These are phyloP conservation scores for Tephrocybe rancida DNA, from an alignment of 768 basidiomycete species.

Conservation along the genomic window DNA sequence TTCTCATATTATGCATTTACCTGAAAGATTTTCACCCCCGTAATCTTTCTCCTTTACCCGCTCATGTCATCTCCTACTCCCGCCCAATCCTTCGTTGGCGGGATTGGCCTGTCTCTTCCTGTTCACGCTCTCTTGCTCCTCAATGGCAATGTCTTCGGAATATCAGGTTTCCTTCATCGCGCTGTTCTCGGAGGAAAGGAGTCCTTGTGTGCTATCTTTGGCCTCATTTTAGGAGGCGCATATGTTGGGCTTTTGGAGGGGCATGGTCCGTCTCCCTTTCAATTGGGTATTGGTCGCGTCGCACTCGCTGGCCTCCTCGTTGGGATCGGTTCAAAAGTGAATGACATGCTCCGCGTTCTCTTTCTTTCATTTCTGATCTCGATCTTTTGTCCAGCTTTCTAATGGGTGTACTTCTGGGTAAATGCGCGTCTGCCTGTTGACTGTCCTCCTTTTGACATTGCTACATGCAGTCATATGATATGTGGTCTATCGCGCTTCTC, in stretches of 20 bases:
- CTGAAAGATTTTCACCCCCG: neutral
- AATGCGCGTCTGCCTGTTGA: neutral
- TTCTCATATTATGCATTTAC: neutral
- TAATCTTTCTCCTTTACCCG: conserved; percentile 2
- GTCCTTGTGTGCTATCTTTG: conserved; percentile 40
- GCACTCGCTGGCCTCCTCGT: conserved; percentile 56
- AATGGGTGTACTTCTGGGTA: conserved; percentile 73
- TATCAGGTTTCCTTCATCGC: conserved; percentile 63
- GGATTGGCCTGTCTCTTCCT: conserved; percentile 52
- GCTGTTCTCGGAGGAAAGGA: conserved; percentile 47
- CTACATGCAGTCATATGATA: conserved; percentile 57
- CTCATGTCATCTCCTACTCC: conserved; percentile 46
- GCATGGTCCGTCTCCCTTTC: conserved; percentile 26
- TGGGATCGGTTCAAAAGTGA: conserved; percentile 60
- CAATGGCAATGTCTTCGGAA: conserved; percentile 59
- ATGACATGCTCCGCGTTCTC: neutral
- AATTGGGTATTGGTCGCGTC: conserved; percentile 29
- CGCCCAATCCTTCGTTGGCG: conserved; percentile 57
- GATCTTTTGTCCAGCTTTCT: conserved; percentile 38
- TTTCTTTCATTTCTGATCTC: conserved; percentile 9
- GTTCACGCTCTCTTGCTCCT: conserved; percentile 53
- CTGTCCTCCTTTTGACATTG: conserved; percentile 1
- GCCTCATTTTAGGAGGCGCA: conserved; percentile 52
- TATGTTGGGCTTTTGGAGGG: conserved; percentile 43
- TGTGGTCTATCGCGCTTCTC: conserved; percentile 61